Evolutionary conservation across 257 asterid genomes (phyloP).

Genomic region (Gynochthodes officinalis): DNA sequence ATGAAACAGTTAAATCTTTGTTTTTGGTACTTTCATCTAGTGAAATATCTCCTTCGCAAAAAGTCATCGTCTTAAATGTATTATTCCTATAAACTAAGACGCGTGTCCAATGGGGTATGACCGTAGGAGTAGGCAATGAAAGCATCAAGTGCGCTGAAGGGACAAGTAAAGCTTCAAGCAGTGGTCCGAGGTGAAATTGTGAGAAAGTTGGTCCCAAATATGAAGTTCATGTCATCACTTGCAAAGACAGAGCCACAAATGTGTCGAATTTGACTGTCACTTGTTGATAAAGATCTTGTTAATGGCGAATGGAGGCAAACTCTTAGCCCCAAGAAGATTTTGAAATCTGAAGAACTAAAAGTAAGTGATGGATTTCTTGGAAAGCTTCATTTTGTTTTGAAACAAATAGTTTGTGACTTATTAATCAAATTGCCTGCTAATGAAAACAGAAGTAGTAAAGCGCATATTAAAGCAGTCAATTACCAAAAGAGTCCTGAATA

Average conservation of each 20-base stretch:
- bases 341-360: conserved; percentile 43
- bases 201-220: conserved; percentile 33
- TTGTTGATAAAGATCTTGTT: conserved; percentile 38
- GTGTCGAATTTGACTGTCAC: conserved; percentile 35
- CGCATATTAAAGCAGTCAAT: too few relatives aligned
- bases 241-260: conserved; percentile 25
- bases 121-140: conserved; percentile 76
- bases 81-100: background rate
- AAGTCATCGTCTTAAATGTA: background rate
- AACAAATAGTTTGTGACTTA: background rate
- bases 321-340: conserved; percentile 30
- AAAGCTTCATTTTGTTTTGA: background rate
- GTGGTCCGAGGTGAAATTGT: conserved; percentile 72
- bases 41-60: background rate
- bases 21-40: background rate
- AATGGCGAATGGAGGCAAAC: conserved; percentile 41
- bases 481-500: too few relatives aligned
- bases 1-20: too few relatives aligned
- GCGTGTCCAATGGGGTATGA: background rate
- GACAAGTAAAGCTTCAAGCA: conserved; percentile 82
- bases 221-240: conserved; percentile 24
- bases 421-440: background rate
- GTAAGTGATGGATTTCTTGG: conserved; percentile 26
- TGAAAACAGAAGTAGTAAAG: background rate
- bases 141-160: conserved; percentile 75